Conservation (phyloP, 1,284 basidiomycete species). For the Pseudozyma thailandica region DNA sequence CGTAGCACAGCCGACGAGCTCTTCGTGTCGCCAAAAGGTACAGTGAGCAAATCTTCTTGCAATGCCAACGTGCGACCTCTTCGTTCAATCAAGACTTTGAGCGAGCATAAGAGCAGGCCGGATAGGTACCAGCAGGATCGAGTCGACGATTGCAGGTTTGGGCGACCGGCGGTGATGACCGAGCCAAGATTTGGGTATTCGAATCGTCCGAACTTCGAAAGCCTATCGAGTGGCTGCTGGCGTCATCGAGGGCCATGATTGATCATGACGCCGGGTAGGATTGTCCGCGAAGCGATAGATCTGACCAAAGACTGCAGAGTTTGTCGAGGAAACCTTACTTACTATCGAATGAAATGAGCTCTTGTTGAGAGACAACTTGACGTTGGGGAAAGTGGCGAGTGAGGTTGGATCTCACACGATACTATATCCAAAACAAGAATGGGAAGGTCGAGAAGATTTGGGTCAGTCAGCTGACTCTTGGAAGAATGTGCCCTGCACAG, state of each 20-base stretch:
- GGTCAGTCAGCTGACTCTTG: not conserved
- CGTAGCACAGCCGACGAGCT: not conserved
- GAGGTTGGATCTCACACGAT: slow-evolving; percentile 1
- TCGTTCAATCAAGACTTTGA: not conserved
- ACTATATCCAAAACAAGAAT: slow-evolving; percentile 10
- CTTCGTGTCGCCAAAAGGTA: not conserved
- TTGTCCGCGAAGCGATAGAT: slow-evolving; percentile 1
- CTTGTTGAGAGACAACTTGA: not conserved
- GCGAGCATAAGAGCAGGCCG: not conserved
- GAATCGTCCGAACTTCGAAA: slow-evolving; percentile 20
- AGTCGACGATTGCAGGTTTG: not conserved
- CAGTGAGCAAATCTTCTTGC: not conserved
- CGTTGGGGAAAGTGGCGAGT: not conserved
- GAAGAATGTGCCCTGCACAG: not conserved
- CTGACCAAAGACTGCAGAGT: slow-evolving; percentile 10
- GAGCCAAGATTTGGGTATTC: slow-evolving; percentile 14
- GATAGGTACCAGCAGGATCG: not conserved
- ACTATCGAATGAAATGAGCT: slow-evolving; percentile 18
- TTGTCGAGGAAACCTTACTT: slow-evolving; percentile 19
- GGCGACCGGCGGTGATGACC: slow-evolving; percentile 20
- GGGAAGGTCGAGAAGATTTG: not conserved
- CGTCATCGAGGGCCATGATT: slow-evolving; percentile 7
- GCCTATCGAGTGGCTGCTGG: slow-evolving; percentile 1
- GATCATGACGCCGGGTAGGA: slow-evolving; percentile 4
- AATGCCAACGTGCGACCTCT: not conserved